Percentiles rank a stretch among this genome's conserved stretches.
These are phyloP conservation scores for Rostrohypoxylon terebratum DNA, from an alignment of 495 filamentous ascomycete species.

Conservation along the genomic window DNA sequence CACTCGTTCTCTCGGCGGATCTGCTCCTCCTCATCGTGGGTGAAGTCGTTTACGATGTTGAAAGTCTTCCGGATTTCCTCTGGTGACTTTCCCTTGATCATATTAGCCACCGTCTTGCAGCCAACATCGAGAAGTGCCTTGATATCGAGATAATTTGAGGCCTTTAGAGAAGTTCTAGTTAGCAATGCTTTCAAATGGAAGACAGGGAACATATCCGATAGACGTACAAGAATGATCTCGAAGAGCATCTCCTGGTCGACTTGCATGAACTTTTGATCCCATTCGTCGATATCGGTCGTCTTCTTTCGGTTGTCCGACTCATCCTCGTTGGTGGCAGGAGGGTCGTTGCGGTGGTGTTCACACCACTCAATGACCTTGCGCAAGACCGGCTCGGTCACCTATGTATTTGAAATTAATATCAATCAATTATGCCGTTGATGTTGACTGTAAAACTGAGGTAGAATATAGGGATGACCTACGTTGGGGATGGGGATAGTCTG, in stretches of 20 bases:
- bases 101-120: slow-evolving; percentile 84
- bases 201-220: background rate
- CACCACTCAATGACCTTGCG: slow-evolving; percentile 99
- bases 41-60: slow-evolving; percentile 82
- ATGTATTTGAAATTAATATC: slow-evolving; percentile 5
- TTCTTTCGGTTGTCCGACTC: slow-evolving; percentile 96
- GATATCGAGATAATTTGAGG: slow-evolving; percentile 85
- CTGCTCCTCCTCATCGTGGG: slow-evolving; percentile 79
- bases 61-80: slow-evolving; percentile 83
- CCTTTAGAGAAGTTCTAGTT: slow-evolving; percentile 52
- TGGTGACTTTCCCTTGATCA: slow-evolving; percentile 80
- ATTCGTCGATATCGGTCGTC: slow-evolving; percentile 98
- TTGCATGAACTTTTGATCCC: slow-evolving; percentile 99
- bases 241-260: slow-evolving; percentile 99
- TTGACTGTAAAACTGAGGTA: too few species aligned
- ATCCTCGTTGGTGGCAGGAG: slow-evolving; percentile 78
- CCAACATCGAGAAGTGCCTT: slow-evolving; percentile 84
- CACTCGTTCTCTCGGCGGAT: slow-evolving; percentile 80
- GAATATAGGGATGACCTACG: slow-evolving; percentile 62
- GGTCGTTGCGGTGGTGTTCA: slow-evolving; percentile 90
- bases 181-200: slow-evolving; percentile 2
- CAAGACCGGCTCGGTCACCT: slow-evolving; percentile 94
- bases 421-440: background rate
- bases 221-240: slow-evolving; percentile 93
- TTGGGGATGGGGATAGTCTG: slow-evolving; percentile 88